Conservation (phyloP, 1,139 yeast species). For the Taphrina flavorubra region DNA sequence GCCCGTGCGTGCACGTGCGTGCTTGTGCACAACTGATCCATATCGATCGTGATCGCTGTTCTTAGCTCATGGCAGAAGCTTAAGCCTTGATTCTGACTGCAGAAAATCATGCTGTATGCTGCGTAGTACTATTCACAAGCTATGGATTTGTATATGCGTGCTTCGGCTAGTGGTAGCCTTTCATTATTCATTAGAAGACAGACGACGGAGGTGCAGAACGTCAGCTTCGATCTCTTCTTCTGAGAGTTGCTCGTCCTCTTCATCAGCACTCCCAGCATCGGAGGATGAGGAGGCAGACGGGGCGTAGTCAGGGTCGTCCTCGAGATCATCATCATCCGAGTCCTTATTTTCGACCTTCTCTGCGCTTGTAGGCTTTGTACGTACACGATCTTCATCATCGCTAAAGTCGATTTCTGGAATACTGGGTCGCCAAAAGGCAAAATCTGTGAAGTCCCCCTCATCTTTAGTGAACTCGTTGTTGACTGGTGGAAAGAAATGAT, state of each 20-base stretch:
- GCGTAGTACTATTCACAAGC: not conserved
- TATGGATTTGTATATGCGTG: not conserved
- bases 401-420: conserved; percentile 67
- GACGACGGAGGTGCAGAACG: conserved; percentile 13
- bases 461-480: conserved; percentile 46
- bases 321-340: conserved; percentile 44
- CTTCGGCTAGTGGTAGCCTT: not conserved
- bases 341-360: conserved; percentile 32
- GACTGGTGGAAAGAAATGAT: conserved; percentile 91
- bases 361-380: conserved; percentile 42
- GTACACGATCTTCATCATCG: conserved; percentile 51
- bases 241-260: conserved; percentile 15
- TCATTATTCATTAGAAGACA: conserved; percentile 14
- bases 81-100: not conserved
- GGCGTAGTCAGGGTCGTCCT: conserved; percentile 41
- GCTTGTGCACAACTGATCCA: too few relatives aligned
- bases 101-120: conserved; percentile 1
- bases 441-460: conserved; percentile 79
- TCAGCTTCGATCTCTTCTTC: conserved; percentile 27
- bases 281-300: conserved; percentile 15
- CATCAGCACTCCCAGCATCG: conserved; percentile 10
- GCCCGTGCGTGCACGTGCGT: too few relatives aligned
- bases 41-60: too few relatives aligned
- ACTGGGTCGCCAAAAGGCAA: conserved; percentile 90
- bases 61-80: too few relatives aligned